Base-by-base conservation (phyloP, 2,329 filamentous ascomycete genomes). In the Hypoxylon sp. region DNA sequence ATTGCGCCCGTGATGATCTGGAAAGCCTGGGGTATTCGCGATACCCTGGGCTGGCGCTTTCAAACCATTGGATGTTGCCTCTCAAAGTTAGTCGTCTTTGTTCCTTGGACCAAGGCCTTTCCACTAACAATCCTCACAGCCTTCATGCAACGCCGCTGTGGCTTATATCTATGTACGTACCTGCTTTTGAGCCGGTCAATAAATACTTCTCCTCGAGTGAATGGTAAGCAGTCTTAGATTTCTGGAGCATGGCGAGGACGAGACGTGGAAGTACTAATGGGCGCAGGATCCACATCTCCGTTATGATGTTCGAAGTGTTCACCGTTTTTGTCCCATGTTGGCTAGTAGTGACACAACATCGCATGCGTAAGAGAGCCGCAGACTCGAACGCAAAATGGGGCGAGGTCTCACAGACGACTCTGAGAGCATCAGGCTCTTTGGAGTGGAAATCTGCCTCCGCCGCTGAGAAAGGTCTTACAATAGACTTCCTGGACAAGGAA, bases 81-180 rank as follows among this genome's bases (percentile, higher is more conserved):
- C 6, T 75, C 76, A 5, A 79, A 75, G 78, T 80, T 33, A 27
- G 75, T 72, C 13, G 0, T 7, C 44, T 49, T 40, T n/a, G 8
- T 14, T 22, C 30, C 6, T 11, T 37, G 53, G 31, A 57, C 11
- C 69, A 37, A 17, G 10, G 13, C 6, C 25, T n/a, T 30, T 44
- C 65, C 50, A 22, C 58, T 69, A 46, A 73, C 25, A 14, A 44
- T n/a, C 20, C 13, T 22, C 53, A 54, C 17, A 86, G 84, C 67
- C 80, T 89, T 10, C 85, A 84, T 40, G 87, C 85, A 11, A 86
- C 86, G 3, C 87, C 87, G 0, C 80, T 89, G 74, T 89, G 86
- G 83, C 79, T 89, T n/a, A 76, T 86, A 14, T 85, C 86, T 50
- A 81, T 81, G 2, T 78, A 81, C 48, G 72, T 77, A 4, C 79